Percentiles rank a stretch among this genome's conserved stretches.
Conservation (phyloP, 108 stramenopile genomes). For the Pseudonitzschia delicatissima region DNA sequence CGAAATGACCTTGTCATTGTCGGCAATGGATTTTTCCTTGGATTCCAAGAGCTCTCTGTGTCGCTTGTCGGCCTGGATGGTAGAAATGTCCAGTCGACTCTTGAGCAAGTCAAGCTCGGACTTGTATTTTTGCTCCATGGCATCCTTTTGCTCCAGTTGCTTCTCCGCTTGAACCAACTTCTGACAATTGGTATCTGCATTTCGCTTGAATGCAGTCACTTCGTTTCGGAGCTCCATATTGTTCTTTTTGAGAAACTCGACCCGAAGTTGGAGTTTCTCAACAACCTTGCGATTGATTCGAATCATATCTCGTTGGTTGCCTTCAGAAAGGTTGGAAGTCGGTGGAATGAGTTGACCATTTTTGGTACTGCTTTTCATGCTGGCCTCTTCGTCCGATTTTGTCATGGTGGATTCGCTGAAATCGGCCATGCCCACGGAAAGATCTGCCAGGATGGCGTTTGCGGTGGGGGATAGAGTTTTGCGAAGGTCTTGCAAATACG, state of each 20-base stretch:
- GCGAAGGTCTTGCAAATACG: too few species aligned
- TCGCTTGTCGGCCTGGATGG: not conserved
- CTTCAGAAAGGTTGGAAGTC: too few species aligned
- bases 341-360: too few species aligned
- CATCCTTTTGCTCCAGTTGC: not conserved
- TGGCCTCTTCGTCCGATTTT: too few species aligned
- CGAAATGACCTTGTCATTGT: not conserved
- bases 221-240: too few species aligned
- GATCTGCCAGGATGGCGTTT: too few species aligned
- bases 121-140: not conserved
- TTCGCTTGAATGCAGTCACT: not conserved
- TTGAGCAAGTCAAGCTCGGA: not conserved
- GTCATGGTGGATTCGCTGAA: too few species aligned
- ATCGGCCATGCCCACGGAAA: too few species aligned
- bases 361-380: too few species aligned
- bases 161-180: not conserved
- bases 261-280: not conserved
- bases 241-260: conserved; percentile 1
- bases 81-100: not conserved
- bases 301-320: too few species aligned
- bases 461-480: too few species aligned
- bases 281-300: conserved; percentile 7
- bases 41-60: not conserved
- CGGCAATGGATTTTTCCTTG: not conserved
- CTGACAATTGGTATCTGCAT: not conserved